Base-by-base conservation (phyloP, 1,284 basidiomycete species). In the Taiwanofungus camphoratus region DNA sequence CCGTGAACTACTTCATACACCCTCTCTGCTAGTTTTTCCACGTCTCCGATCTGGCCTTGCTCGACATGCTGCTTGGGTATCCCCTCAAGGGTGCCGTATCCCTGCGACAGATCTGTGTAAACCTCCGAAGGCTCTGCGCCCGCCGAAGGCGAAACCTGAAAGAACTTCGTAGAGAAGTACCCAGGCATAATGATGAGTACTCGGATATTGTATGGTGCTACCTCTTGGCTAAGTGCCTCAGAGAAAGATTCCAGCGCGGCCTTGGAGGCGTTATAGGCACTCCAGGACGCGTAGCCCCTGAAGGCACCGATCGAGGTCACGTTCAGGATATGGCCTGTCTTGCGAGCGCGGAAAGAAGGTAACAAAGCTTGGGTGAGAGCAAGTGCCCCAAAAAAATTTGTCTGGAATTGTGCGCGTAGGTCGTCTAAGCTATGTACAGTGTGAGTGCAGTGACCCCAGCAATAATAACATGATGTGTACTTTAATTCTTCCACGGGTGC, bases 341-440 rank as follows among this genome's bases (percentile, higher is more conserved):
- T 41, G 19, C 54, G 55, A 7, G 36, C 46, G 22, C 59, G 58
- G 39, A 63, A 52, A 22, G 54, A 43, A 0, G 61, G 56, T 22
- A 65, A 52, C 2, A 65, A 46, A 0, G 59, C 50, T 31, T 65
- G 58, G 5, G 57, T 63, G 44, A 64, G 52, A 11, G 58, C 56
- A 36, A 64, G 44, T 12, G 55, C 49, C 5, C 61, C 60, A 40
- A 64, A 65, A 8, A 65, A 42, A 44, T 63, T 62, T 15, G 54
- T 52, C 39, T 61, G 55, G 54, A 61, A 64, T 39, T 63, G 54
- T n/a, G 35, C 45, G 21, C 47, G 50, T 22, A 58, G 39, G n/a
- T 55, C 54, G 16, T 41, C 43, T n/a, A 53, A 8, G 23, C 54
- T 59, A 16, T 40, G 3, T 21, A 5, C 13, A 12, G 7, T 22